phyloP scores from a whole-genome alignment of 2,329 filamentous ascomycete genomes.

The Alternaria ventricosa region DNA sequence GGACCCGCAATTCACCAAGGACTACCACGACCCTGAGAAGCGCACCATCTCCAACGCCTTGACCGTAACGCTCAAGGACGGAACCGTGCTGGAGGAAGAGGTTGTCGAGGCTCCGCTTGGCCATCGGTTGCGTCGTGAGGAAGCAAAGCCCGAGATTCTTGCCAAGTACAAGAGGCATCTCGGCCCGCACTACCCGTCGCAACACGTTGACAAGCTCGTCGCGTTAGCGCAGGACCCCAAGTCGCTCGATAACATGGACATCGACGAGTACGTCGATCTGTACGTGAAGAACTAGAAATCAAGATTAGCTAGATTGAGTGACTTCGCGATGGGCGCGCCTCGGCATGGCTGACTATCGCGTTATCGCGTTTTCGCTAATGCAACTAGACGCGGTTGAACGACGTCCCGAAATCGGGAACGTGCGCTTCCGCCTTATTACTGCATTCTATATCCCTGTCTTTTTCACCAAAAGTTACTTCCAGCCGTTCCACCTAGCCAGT shows the following conservation, averaged over 20 bases:
- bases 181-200: constrained; percentile 77
- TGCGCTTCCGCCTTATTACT: constrained; percentile 9
- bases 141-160: constrained; percentile 97
- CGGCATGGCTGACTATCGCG: constrained; percentile 7
- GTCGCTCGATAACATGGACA: constrained; percentile 78
- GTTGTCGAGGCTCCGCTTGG: constrained; percentile 93
- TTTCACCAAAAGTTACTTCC: constrained; percentile 8
- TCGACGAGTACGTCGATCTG: constrained; percentile 93
- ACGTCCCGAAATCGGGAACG: background rate
- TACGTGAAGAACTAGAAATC: constrained; percentile 64
- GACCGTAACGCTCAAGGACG: constrained; percentile 93
- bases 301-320: constrained; percentile 30
- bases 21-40: constrained; percentile 93
- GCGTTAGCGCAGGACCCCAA: constrained; percentile 77
- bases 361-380: constrained; percentile 22
- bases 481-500: constrained; percentile 3
- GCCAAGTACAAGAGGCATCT: constrained; percentile 95
- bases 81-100: constrained; percentile 87
- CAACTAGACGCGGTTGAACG: constrained; percentile 10
- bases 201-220: constrained; percentile 81
- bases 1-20: constrained; percentile 89
- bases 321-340: constrained; percentile 11
- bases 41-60: constrained; percentile 97
- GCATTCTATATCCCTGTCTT: constrained; percentile 16
- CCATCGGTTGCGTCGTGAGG: constrained; percentile 87